Evolutionary conservation across 2,329 filamentous ascomycete genomes (phyloP).

Genomic region (Nothophaeocryptopus gaeumannii): DNA sequence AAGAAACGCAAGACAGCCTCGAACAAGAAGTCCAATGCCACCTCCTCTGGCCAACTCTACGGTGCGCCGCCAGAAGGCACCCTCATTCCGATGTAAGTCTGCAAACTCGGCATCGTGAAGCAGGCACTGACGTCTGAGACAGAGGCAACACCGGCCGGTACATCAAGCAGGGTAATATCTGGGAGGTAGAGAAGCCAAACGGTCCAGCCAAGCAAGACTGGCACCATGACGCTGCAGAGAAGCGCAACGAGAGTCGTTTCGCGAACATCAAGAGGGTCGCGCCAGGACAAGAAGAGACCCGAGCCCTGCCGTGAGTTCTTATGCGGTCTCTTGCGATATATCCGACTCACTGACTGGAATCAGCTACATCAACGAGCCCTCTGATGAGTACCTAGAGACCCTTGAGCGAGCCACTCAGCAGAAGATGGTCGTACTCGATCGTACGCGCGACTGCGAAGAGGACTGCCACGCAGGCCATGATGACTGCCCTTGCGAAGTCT

Average conservation of each 20-base stretch:
- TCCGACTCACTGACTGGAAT: constrained; percentile 3
- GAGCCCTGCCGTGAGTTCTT: constrained; percentile 20
- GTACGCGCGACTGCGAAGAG: constrained; percentile 45
- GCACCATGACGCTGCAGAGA: constrained; percentile 17
- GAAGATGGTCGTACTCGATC: constrained; percentile 57
- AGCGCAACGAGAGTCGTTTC: constrained; percentile 9
- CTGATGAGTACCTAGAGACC: constrained; percentile 22
- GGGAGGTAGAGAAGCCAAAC: constrained; percentile 1
- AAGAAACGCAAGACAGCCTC: constrained; percentile 15
- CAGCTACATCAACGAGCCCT: constrained; percentile 17
- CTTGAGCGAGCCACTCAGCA: constrained; percentile 27
- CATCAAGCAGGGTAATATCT: constrained; percentile 10
- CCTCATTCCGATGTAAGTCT: constrained; percentile 4
- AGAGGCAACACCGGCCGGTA: constrained; percentile 2
- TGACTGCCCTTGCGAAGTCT: constrained; percentile 50
- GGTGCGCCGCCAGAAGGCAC: constrained; percentile 9
- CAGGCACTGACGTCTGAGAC: neutral
- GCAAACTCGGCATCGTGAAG: neutral
- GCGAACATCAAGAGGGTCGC: constrained; percentile 9
- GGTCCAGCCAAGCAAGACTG: constrained; percentile 6
- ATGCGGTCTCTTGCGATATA: too few relatives aligned
- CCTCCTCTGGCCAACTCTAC: constrained; percentile 8
- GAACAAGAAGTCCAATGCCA: constrained; percentile 14
- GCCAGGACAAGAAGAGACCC: constrained; percentile 25
- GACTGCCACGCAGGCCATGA: constrained; percentile 49